phyloP scores from a whole-genome alignment of 768 basidiomycete genomes.

The Clitopilus hobsonii region DNA sequence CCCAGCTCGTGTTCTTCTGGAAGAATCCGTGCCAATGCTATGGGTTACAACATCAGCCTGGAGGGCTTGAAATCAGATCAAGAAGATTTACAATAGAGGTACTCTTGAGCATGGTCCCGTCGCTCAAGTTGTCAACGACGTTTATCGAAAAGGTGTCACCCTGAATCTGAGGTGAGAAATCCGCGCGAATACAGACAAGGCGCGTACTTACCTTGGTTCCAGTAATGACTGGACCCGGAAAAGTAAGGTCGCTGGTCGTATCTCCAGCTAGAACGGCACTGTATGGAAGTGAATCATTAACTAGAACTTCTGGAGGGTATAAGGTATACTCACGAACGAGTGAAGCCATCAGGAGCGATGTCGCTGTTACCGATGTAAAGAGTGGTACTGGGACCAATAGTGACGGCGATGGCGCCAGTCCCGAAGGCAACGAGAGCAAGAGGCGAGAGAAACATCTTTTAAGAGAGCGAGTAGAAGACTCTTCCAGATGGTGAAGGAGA shows the following conservation, averaged over 20 bases:
- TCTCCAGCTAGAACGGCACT: slow-evolving; percentile 10
- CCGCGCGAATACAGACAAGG: too few species aligned
- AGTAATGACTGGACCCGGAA: slow-evolving; percentile 13
- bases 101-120: slow-evolving; percentile 1
- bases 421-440: not conserved
- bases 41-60: too few species aligned
- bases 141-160: not conserved
- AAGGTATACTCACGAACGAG: not conserved
- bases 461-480: not conserved
- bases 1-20: slow-evolving; percentile 20
- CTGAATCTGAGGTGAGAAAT: not conserved
- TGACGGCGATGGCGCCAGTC: not conserved
- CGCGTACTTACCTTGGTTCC: slow-evolving; percentile 8
- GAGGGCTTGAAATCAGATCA: not conserved
- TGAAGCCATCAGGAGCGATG: slow-evolving; percentile 1
- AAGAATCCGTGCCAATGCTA: slow-evolving; percentile 29
- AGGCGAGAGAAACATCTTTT: not conserved
- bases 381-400: not conserved
- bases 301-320: not conserved
- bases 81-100: not conserved
- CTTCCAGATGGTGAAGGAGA: not conserved
- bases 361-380: not conserved
- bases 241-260: not conserved
- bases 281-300: not conserved
- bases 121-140: not conserved